Base-by-base conservation (phyloP, 371 early-diverging fungal species). In the Nematocida sp. region DNA sequence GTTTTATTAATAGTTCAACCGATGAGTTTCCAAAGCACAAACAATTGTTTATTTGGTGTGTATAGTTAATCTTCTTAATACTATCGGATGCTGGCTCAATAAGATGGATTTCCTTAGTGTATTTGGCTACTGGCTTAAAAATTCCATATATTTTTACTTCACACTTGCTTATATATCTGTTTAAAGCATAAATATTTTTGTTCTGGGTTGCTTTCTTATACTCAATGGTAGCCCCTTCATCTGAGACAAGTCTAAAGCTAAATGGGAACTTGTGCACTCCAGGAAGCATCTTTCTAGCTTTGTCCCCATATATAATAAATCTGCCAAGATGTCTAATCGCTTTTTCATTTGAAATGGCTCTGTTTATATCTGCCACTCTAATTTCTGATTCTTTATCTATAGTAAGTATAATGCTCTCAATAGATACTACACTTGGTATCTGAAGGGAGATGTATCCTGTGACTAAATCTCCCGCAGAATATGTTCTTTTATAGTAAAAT, bases 121-220 rank as follows among this genome's bases (percentile, higher is more conserved):
- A 15, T 7, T 40, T 46, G 18, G 80, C 52, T 20, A 78, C 71
- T 33, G 80, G 80, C 67, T 78, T 78, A 40, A 67, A 78, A 40
- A 78, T 78, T n/a, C 80, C 80, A 39, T 67, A 78, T 46, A 78
- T 78, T 45, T 60, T 56, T 57, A 78, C 80, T 50, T 78, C 80
- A 52, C 80, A 78, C 33, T 46, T 56, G 57, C 56, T 66, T 20
- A 78, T 70, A 57, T 78, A 78, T 33, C 33, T 67, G 42, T 78
- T 78, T 23, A 78, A 23, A 4, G 66, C 58, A 45, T 39, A 70
- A 25, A 78, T 78, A 11, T 67, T 40, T 70, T 46, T 67, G 9
- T 45, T 20, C 40, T 70, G 18, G 1, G 72, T 70, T 23, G 15
- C 55, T 78, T 78, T 78, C 18, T 45, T 60, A 71, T 78, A 78